These are phyloP conservation scores for Leucoagaricus sp. DNA, from an alignment of 1,284 basidiomycete genomes.

Conservation along the genomic window DNA sequence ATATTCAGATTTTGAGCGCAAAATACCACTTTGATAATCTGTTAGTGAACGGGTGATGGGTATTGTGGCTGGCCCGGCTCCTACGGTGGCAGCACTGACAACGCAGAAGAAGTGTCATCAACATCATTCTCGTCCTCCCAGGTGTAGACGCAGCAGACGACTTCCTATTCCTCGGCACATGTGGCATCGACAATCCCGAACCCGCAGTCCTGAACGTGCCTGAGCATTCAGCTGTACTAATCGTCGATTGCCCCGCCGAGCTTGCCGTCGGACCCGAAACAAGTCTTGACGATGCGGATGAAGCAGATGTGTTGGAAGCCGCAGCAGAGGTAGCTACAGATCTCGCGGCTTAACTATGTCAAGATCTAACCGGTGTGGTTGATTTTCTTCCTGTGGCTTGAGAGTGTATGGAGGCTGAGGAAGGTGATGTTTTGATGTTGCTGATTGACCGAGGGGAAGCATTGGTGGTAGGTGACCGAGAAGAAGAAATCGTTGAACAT, in stretches of 20 bases:
- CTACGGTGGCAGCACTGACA: too few relatives aligned
- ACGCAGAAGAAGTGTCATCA: too few relatives aligned
- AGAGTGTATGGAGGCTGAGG: constrained; percentile 25
- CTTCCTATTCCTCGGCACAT: constrained; percentile 25
- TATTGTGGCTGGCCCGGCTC: too few relatives aligned
- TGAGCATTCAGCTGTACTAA: too few relatives aligned
- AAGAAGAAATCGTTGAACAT: constrained; percentile 23
- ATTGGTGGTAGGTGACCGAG: constrained; percentile 14
- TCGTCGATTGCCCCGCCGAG: constrained; percentile 29
- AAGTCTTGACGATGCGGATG: constrained; percentile 15
- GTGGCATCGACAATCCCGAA: constrained; percentile 17
- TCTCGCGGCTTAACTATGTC: constrained; percentile 22
- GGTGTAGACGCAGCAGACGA: constrained; percentile 30
- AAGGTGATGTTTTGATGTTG: constrained; percentile 10
- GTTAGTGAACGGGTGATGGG: too few relatives aligned
- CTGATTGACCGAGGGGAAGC: background rate
- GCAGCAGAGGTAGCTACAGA: constrained; percentile 16
- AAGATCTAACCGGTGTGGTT: too few relatives aligned
- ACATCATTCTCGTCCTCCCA: too few relatives aligned
- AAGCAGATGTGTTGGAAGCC: background rate
- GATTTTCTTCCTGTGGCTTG: constrained; percentile 31
- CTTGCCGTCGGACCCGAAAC: constrained; percentile 17
- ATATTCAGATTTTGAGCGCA: too few relatives aligned
- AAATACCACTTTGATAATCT: too few relatives aligned
- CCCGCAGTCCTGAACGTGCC: constrained; percentile 59